phyloP scores from a whole-genome alignment of 352 stramenopile genomes.

The Phytophthora agathidicida region DNA sequence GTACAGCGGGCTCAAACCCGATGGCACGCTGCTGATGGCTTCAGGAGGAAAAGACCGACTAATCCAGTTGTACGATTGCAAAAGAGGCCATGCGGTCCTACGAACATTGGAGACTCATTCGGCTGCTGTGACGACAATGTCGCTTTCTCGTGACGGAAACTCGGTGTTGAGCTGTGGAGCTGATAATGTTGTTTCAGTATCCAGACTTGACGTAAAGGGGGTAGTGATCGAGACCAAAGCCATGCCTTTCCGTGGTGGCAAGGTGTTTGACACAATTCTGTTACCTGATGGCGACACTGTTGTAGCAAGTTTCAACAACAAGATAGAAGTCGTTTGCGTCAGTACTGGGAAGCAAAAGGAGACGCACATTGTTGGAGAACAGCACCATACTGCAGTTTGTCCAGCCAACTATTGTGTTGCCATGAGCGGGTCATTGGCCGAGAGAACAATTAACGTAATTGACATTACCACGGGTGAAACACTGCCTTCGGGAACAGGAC shows the following conservation, averaged over 20 bases:
- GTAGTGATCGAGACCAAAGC: conserved; percentile 55
- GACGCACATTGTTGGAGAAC: conserved; percentile 71
- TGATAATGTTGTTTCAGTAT: conserved; percentile 80
- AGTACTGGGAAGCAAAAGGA: conserved; percentile 64
- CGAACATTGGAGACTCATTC: conserved; percentile 84
- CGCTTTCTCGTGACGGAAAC: conserved; percentile 76
- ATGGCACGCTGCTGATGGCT: conserved; percentile 51
- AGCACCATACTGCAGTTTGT: conserved; percentile 73
- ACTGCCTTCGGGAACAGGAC: conserved; percentile 75
- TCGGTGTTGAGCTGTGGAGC: conserved; percentile 68
- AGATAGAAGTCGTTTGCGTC: conserved; percentile 76
- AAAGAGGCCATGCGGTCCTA: conserved; percentile 35
- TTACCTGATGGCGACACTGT: conserved; percentile 73
- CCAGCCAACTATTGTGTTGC: conserved; percentile 76
- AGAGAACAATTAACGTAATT: conserved; percentile 89
- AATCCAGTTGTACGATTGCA: conserved; percentile 82
- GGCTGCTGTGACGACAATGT: conserved; percentile 60
- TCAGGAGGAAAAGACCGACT: conserved; percentile 81
- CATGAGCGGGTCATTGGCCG: conserved; percentile 77
- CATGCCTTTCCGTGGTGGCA: conserved; percentile 58
- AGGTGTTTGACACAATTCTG: conserved; percentile 81
- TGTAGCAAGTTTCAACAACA: conserved; percentile 80
- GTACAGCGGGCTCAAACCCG: conserved; percentile 37
- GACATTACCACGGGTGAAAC: conserved; percentile 83
- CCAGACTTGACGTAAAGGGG: conserved; percentile 43